These are phyloP conservation scores for Clavispora asparagi DNA, from an alignment of 805 yeast genomes.

Conservation along the genomic window DNA sequence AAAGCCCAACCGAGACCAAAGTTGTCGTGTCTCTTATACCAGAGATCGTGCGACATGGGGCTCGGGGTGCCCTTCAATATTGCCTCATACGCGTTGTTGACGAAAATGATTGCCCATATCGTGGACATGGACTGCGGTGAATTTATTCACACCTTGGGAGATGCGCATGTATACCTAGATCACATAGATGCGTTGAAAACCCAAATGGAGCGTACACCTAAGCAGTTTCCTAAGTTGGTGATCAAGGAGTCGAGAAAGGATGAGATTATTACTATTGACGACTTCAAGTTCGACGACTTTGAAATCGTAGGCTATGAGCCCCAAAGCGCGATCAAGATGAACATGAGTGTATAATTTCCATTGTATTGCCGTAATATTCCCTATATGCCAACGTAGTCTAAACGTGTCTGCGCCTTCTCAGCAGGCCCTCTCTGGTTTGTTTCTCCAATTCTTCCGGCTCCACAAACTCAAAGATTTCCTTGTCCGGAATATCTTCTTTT, in stretches of 20 bases:
- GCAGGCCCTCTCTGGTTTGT: background rate
- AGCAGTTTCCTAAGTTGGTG: constrained; percentile 70
- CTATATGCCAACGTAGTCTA: background rate
- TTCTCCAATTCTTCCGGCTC: background rate
- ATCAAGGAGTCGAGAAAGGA: constrained; percentile 52
- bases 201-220: constrained; percentile 73
- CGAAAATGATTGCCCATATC: constrained; percentile 94
- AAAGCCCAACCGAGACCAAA: constrained; percentile 44
- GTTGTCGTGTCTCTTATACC: constrained; percentile 85
- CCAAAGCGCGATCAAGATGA: constrained; percentile 82
- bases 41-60: constrained; percentile 99
- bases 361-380: background rate
- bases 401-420: background rate
- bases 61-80: constrained; percentile 98
- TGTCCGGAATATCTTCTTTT: background rate
- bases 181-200: constrained; percentile 87
- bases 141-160: constrained; percentile 93
- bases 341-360: constrained; percentile 77
- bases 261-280: constrained; percentile 67
- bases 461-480: constrained; percentile 1
- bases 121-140: constrained; percentile 95
- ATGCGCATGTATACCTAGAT: constrained; percentile 90
- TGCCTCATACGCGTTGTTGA: constrained; percentile 90
- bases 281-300: constrained; percentile 84
- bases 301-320: constrained; percentile 78